Conservation (phyloP, 2,329 filamentous ascomycete genomes). For the Penicillium sp. region DNA sequence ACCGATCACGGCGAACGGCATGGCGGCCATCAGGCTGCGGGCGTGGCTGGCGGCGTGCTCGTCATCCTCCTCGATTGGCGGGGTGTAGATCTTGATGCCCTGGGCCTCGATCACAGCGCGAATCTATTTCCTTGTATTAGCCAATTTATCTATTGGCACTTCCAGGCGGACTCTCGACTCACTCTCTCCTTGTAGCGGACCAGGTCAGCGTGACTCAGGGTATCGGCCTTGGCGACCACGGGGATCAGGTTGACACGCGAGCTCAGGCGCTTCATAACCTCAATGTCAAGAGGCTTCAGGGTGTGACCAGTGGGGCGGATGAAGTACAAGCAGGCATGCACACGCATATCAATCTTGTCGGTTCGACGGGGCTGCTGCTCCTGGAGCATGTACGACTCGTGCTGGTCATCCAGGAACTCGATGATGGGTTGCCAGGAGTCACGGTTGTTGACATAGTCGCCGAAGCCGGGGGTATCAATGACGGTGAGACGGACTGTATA, state of each 20-base stretch:
- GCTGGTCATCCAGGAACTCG: conserved; percentile 99
- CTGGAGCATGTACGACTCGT: conserved; percentile 99
- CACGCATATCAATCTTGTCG: conserved; percentile 98
- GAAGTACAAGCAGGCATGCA: conserved; percentile 98
- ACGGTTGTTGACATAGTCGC: conserved; percentile 99
- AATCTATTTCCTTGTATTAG: conserved; percentile 54
- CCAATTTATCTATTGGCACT: neutral
- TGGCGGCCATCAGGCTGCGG: conserved; percentile 86
- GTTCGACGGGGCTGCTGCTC: conserved; percentile 97
- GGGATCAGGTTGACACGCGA: conserved; percentile 97
- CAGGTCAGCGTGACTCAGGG: conserved; percentile 85
- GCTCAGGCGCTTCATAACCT: conserved; percentile 99
- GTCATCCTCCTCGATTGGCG: conserved; percentile 95
- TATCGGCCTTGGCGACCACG: conserved; percentile 97
- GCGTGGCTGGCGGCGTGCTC: conserved; percentile 94
- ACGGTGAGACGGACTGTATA: conserved; percentile 97
- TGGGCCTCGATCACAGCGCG: conserved; percentile 93
- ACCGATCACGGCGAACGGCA: conserved; percentile 98
- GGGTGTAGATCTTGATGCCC: conserved; percentile 99
- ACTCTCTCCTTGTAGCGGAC: conserved; percentile 93
- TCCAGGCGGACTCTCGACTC: conserved; percentile 35
- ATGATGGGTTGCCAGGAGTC: conserved; percentile 99
- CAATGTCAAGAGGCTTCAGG: conserved; percentile 95
- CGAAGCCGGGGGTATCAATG: conserved; percentile 97
- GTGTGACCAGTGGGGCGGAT: conserved; percentile 98